phyloP scores from a whole-genome alignment of 768 basidiomycete genomes.

The Collybia sp. region DNA sequence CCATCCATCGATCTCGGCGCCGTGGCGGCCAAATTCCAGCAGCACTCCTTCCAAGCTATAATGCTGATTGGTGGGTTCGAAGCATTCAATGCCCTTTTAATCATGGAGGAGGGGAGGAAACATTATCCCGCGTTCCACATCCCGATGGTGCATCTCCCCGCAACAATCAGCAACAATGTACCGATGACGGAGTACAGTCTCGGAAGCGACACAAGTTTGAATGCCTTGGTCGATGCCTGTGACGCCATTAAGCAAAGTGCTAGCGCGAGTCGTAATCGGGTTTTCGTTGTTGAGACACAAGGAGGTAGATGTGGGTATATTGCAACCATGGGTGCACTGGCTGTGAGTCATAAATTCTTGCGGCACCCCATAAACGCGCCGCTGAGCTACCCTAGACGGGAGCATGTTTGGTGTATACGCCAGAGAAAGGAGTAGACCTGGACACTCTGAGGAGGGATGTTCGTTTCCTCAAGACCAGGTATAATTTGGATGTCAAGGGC shows the following conservation, averaged over 20 bases:
- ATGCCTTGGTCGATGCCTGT: constrained; percentile 95
- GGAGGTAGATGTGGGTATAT: constrained; percentile 97
- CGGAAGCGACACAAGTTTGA: constrained; percentile 96
- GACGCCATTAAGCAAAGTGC: constrained; percentile 99
- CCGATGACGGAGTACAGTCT: constrained; percentile 95
- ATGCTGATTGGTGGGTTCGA: constrained; percentile 97
- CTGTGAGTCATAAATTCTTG: constrained; percentile 49
- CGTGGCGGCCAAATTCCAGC: constrained; percentile 88
- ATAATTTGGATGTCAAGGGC: constrained; percentile 81
- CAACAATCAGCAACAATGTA: constrained; percentile 97
- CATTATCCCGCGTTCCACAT: constrained; percentile 91
- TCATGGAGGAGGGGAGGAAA: constrained; percentile 75
- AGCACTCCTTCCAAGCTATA: constrained; percentile 72
- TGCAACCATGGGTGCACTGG: constrained; percentile 92
- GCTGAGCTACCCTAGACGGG: constrained; percentile 56
- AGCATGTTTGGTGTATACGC: constrained; percentile 90
- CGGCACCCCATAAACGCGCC: constrained; percentile 2
- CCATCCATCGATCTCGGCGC: constrained; percentile 86
- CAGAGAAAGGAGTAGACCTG: constrained; percentile 84
- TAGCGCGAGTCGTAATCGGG: constrained; percentile 90
- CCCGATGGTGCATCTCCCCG: constrained; percentile 94
- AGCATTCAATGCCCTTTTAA: constrained; percentile 75
- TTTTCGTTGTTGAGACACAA: constrained; percentile 98
- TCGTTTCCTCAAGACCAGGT: constrained; percentile 82
- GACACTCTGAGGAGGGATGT: constrained; percentile 81